These are phyloP conservation scores for Alternaria longipes DNA, from an alignment of 2,329 filamentous ascomycete genomes.

Conservation along the genomic window DNA sequence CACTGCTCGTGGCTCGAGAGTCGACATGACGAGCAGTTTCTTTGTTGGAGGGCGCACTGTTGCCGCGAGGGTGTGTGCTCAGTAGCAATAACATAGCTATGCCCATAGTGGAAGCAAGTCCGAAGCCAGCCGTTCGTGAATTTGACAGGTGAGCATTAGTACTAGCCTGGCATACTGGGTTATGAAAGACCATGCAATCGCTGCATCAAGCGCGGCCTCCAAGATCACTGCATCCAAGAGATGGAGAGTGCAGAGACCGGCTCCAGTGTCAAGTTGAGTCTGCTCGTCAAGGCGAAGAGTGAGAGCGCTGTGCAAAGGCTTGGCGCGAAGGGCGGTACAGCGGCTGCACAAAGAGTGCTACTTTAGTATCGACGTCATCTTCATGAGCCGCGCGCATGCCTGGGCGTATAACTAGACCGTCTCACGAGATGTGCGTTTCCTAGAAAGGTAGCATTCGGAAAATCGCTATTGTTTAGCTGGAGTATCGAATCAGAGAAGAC, in stretches of 20 bases:
- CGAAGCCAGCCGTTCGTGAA: too few relatives aligned
- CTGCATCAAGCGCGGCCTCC: constrained; percentile 91
- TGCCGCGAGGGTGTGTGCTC: too few relatives aligned
- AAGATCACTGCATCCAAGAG: constrained; percentile 73
- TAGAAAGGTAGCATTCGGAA: background rate
- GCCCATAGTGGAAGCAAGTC: too few relatives aligned
- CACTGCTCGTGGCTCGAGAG: too few relatives aligned
- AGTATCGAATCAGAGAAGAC: constrained; percentile 1
- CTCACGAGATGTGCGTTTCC: background rate
- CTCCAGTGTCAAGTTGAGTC: constrained; percentile 36
- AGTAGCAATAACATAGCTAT: too few relatives aligned
- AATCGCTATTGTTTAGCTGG: background rate
- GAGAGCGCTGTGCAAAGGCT: constrained; percentile 83
- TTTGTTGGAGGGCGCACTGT: too few relatives aligned
- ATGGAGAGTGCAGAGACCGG: constrained; percentile 24
- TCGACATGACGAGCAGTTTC: too few relatives aligned
- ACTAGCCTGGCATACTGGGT: too few relatives aligned
- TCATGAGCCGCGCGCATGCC: background rate
- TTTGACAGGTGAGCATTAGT: too few relatives aligned
- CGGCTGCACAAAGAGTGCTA: constrained; percentile 10
- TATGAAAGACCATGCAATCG: constrained; percentile 86
- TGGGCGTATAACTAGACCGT: background rate
- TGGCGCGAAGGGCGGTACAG: constrained; percentile 75
- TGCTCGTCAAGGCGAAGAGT: constrained; percentile 42
- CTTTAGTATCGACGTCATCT: background rate